Evolutionary conservation across 73 alveolate species (phyloP), one percentile per base, ranked within the genome.

Genomic region (Paramecium pentaurelia): DNA sequence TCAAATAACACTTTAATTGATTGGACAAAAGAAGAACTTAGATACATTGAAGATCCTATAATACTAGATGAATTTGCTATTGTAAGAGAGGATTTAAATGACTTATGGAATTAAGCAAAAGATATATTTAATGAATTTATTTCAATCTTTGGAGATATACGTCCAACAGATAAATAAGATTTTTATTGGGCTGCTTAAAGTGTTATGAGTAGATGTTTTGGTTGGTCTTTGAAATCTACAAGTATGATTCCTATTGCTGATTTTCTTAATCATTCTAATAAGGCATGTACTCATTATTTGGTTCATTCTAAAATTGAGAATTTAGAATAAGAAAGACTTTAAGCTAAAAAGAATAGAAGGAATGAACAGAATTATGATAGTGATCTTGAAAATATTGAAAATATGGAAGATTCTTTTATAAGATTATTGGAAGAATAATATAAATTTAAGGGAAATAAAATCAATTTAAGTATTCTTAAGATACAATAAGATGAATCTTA

Each of bases 111-210:
- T 27, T 38, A 36, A 12, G 73, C 73, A 0, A 12, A 80, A 47
- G 25, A 80, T 38, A 80, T 80, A 27, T 25, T 80, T 20, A 28
- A 25, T 25, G 49, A 80, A 45, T 28, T 38, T 47, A 12, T 1
- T 16, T 14, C n/a, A 47, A 32, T 80, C 44, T 80, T 80, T 80
- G 77, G 73, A 27, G 75, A 47, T n/a, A 14, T 8, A 3, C 6
- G 58, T 11, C 77, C 71, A 20, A 25, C 32, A 3, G 91, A 80
- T 45, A 80, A 47, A 44, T 58, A 80, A 49, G 75, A 80, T 16
- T 80, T 80, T 80, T 80, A 80, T 80, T 80, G 91, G 91, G 91
- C 91, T 32, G 91, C 91, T 32, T 42, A 80, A 25, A 80, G 91
- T 80, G 91, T 80, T 10, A 80, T 80, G 91, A 80, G 91, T 27